Evolutionary conservation across 176 grass and related monocot genomes (phyloP), one percentile per base, ranked within the genome.

Genomic region (Melocanna baccifera): DNA sequence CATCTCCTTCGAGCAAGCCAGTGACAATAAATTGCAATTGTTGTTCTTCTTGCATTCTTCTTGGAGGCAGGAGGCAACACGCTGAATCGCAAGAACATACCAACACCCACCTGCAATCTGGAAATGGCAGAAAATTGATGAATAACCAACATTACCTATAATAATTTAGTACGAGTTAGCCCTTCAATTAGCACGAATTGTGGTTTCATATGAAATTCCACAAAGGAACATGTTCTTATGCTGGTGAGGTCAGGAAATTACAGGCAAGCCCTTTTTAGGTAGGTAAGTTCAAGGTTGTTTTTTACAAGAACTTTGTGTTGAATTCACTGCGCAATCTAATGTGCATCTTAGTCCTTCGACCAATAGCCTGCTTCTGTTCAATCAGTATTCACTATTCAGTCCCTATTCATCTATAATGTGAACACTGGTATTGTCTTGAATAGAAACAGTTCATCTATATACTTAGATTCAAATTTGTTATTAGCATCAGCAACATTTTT

Each of bases 11-110:
- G 87, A 90, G 76, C 93, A 94, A 71, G 81, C 90, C 15, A 90
- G 67, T 14, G 90, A 92, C 51, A 90, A 81, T 68, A 95, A 45
- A 58, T 94, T 75, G n/a, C 96, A 98, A 25, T 66, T 90, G 43
- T 91, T 92, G 12, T 84, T 94, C 80, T 55, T 85, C 65, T 89
- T 53, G 65, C 96, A 98, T 86, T 93, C 91, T 2, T 77, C 67
- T 63, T 85, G 93, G 51, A 91, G 88, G 78, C 96, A 98, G 14
- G 91, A 80, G 25, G 92, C 82, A 7, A 98, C 91, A 5, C 96
- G 89, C 63, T 98, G 96, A 63, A 98, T 98, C 32, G 96, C 93
- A 81, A 98, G 93, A 90, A 98, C 90, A 48, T 98, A 98, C 96
- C 96, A 98, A 71, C 96, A 95, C 0, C 93, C 91, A 81, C 96